Evolutionary conservation across 148 eudicot genomes (phyloP).

Genomic region (Selenicereus undatus): DNA sequence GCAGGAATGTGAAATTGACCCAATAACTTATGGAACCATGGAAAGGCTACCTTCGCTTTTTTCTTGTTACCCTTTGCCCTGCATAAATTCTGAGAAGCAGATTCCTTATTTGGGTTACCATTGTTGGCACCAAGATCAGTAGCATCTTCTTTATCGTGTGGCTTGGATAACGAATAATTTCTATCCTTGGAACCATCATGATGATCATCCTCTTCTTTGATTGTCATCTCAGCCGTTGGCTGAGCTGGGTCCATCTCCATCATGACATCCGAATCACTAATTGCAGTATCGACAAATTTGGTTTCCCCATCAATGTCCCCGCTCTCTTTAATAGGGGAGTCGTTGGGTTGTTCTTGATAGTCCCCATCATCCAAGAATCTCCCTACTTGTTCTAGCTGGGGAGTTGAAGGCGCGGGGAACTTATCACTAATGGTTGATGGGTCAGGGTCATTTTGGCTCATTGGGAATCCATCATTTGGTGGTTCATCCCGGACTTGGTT

Average conservation of each 20-base stretch:
- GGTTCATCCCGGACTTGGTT: slow-evolving; percentile 19
- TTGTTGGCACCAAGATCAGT: slow-evolving; percentile 18
- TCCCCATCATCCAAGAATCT: slow-evolving; percentile 57
- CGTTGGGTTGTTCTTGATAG: slow-evolving; percentile 51
- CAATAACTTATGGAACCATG: not conserved
- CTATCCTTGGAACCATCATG: slow-evolving; percentile 28
- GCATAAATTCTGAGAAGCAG: slow-evolving; percentile 26
- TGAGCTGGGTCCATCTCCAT: slow-evolving; percentile 33
- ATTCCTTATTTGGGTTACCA: slow-evolving; percentile 31
- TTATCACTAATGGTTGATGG: slow-evolving; percentile 46
- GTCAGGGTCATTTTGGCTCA: slow-evolving; percentile 29
- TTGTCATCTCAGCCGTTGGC: slow-evolving; percentile 15
- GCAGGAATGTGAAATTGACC: not conserved
- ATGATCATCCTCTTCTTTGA: slow-evolving; percentile 40
- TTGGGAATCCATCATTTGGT: slow-evolving; percentile 19
- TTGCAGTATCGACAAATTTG: slow-evolving; percentile 70
- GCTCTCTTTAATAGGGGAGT: slow-evolving; percentile 43
- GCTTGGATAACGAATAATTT: slow-evolving; percentile 12
- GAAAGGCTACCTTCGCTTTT: slow-evolving; percentile 49
- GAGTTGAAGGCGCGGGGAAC: slow-evolving; percentile 79
- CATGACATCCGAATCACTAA: slow-evolving; percentile 30
- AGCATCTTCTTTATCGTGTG: slow-evolving; percentile 27
- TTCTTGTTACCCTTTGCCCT: slow-evolving; percentile 44
- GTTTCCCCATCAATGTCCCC: slow-evolving; percentile 53
- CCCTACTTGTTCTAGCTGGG: slow-evolving; percentile 61